Percentiles rank a stretch among this genome's conserved stretches.
Evolutionary conservation across 2,329 filamentous ascomycete species (phyloP).

Genomic region (Sarocladium kiliense): DNA sequence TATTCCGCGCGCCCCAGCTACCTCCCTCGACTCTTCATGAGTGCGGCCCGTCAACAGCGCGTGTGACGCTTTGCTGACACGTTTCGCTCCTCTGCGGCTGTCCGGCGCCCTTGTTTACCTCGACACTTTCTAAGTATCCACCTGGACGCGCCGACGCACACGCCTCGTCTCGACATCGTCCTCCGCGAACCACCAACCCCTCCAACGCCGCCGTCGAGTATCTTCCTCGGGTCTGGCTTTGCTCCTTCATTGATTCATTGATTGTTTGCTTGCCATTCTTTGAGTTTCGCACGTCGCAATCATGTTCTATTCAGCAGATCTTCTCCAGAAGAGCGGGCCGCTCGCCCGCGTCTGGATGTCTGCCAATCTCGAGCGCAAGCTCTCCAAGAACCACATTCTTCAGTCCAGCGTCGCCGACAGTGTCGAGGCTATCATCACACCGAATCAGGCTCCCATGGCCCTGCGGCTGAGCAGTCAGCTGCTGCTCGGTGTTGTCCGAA

Average conservation of each 20-base stretch:
- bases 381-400: slow-evolving; percentile 93
- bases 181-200: slow-evolving; percentile 4
- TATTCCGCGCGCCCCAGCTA: neutral
- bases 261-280: neutral
- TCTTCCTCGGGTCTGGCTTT: neutral
- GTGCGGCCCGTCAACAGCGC: neutral
- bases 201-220: neutral
- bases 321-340: slow-evolving; percentile 94
- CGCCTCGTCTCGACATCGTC: neutral
- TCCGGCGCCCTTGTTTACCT: slow-evolving; percentile 8
- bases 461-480: slow-evolving; percentile 90
- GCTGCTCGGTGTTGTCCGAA: slow-evolving; percentile 89
- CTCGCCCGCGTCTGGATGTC: slow-evolving; percentile 97
- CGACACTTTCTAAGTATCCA: slow-evolving; percentile 2
- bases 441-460: slow-evolving; percentile 90
- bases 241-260: neutral
- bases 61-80: slow-evolving; percentile 8
- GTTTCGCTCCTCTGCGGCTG: neutral
- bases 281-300: slow-evolving; percentile 22
- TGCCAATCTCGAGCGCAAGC: slow-evolving; percentile 95
- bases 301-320: slow-evolving; percentile 98
- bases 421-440: slow-evolving; percentile 90
- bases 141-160: slow-evolving; percentile 8
- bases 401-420: slow-evolving; percentile 93
- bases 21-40: neutral